Evolutionary conservation across 805 yeast species (phyloP).

Genomic region (Hanseniaspora lachancei): DNA sequence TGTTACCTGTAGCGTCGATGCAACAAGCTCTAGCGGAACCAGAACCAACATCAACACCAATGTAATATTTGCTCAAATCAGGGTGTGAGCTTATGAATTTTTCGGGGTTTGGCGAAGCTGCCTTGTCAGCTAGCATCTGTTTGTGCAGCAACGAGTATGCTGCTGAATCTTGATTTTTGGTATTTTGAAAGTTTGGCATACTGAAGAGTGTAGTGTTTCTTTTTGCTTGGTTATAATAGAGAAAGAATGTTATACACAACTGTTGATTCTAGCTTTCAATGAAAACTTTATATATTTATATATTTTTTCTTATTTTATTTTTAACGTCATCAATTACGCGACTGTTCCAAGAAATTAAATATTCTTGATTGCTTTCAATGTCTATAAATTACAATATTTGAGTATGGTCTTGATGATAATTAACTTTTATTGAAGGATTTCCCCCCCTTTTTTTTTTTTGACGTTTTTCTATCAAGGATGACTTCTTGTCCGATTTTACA

Average conservation of each 20-base stretch:
- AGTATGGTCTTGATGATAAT: no score
- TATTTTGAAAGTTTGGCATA: not conserved
- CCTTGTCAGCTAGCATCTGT: slow-evolving; percentile 6
- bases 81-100: slow-evolving; percentile 2
- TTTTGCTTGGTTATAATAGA: not conserved
- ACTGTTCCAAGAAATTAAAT: no score
- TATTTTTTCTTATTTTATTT: not conserved
- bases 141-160: slow-evolving; percentile 10
- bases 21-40: slow-evolving; percentile 94
- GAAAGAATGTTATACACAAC: no score
- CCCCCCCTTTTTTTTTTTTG: not conserved
- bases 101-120: slow-evolving; percentile 3
- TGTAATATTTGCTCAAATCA: slow-evolving; percentile 30
- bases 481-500: no score
- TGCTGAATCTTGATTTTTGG: not conserved
- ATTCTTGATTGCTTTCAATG: no score
- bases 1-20: slow-evolving; percentile 71
- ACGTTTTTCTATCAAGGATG: not conserved
- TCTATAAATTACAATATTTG: no score
- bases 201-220: not conserved
- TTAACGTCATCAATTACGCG: not conserved
- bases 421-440: not conserved
- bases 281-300: no score
- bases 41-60: slow-evolving; percentile 93
- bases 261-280: no score